Conservation (phyloP, 805 yeast species). For the Ogataea philodendri region DNA sequence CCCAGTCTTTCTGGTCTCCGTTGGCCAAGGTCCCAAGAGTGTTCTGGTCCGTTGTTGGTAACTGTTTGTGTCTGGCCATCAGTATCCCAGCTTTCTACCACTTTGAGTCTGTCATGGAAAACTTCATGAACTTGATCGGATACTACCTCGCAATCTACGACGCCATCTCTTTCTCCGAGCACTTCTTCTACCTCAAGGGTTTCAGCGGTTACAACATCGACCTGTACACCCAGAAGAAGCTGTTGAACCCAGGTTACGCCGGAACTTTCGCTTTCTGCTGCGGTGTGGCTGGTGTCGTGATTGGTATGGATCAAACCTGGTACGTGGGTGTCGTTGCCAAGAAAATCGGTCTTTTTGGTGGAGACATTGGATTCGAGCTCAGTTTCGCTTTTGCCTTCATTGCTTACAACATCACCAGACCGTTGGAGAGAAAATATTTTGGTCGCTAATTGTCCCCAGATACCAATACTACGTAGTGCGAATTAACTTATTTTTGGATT, state of each 20-base stretch:
- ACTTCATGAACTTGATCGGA: constrained; percentile 89
- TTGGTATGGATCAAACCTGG: constrained; percentile 89
- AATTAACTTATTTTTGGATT: constrained; percentile 3
- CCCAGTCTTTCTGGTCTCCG: constrained; percentile 79
- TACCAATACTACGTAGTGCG: constrained; percentile 6
- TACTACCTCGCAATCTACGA: constrained; percentile 88
- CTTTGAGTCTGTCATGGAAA: constrained; percentile 69
- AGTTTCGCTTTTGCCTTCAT: constrained; percentile 65
- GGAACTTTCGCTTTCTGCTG: constrained; percentile 75
- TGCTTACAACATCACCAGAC: constrained; percentile 56
- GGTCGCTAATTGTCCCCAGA: constrained; percentile 39
- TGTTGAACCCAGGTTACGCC: constrained; percentile 74
- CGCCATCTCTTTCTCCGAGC: constrained; percentile 75
- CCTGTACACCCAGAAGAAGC: constrained; percentile 54
- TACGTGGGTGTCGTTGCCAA: constrained; percentile 68
- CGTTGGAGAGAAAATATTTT: constrained; percentile 62
- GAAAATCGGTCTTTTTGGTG: constrained; percentile 65
- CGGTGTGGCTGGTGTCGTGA: constrained; percentile 81
- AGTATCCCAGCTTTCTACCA: constrained; percentile 84
- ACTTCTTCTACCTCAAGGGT: constrained; percentile 71
- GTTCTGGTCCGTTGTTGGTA: constrained; percentile 76
- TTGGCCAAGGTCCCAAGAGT: constrained; percentile 77
- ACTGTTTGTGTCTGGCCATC: constrained; percentile 75
- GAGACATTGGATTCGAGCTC: constrained; percentile 85
- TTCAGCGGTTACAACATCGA: constrained; percentile 60